Conservation (phyloP, 768 basidiomycete species). For the Coprinellus micaceus region DNA sequence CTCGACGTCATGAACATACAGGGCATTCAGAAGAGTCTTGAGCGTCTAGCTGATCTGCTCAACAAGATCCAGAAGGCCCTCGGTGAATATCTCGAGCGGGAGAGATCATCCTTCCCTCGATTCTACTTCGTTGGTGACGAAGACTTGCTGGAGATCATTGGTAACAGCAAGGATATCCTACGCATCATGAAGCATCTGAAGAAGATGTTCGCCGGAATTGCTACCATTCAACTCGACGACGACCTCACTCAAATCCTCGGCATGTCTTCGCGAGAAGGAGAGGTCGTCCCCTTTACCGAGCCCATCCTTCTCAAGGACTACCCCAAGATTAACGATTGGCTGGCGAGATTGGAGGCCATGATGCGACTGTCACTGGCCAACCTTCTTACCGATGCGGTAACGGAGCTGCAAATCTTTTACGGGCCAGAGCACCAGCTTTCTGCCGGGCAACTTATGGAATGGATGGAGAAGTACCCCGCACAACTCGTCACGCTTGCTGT, state of each 20-base stretch:
- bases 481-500: conserved; percentile 95
- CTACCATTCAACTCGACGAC: conserved; percentile 83
- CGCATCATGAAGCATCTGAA: conserved; percentile 99
- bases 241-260: conserved; percentile 85
- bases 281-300: conserved; percentile 80
- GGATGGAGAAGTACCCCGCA: conserved; percentile 94
- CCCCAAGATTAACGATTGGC: conserved; percentile 99
- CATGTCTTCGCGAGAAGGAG: conserved; percentile 95
- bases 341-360: conserved; percentile 85
- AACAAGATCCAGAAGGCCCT: conserved; percentile 99
- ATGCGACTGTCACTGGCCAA: conserved; percentile 89
- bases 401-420: conserved; percentile 79
- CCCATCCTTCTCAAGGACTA: conserved; percentile 88
- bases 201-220: conserved; percentile 99
- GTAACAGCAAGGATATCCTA: conserved; percentile 97
- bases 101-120: conserved; percentile 95
- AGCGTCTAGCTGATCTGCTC: conserved; percentile 91
- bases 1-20: conserved; percentile 95
- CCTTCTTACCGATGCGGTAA: conserved; percentile 74
- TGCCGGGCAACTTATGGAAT: conserved; percentile 69
- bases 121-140: conserved; percentile 99
- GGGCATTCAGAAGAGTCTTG: conserved; percentile 94
- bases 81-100: conserved; percentile 97
- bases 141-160: conserved; percentile 96
- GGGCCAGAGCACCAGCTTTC: conserved; percentile 57